Evolutionary conservation across 2,329 filamentous ascomycete species (phyloP).

Genomic region (Monilinia polystroma): DNA sequence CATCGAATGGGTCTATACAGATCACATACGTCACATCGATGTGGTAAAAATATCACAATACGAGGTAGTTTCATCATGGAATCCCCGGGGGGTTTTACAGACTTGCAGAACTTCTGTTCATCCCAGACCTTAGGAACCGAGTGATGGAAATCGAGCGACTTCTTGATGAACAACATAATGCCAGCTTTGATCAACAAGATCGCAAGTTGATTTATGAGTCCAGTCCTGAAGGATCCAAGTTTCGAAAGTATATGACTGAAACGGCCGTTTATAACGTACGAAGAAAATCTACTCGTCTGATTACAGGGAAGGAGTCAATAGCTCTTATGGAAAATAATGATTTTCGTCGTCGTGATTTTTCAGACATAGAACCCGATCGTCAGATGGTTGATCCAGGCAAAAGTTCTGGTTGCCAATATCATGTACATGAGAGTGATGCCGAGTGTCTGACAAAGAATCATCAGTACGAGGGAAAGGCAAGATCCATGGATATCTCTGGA

Average conservation of each 20-base stretch:
- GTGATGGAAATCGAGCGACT: not conserved
- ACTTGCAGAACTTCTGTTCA: not conserved
- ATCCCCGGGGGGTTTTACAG: not conserved
- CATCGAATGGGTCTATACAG: not conserved
- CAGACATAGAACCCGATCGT: fast-evolving
- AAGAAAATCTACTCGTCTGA: no score
- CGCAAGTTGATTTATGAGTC: not conserved
- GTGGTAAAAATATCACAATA: not conserved
- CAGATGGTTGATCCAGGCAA: not conserved
- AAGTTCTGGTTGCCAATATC: not conserved
- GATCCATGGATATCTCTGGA: not conserved
- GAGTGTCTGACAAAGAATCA: not conserved
- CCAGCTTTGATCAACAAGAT: no score
- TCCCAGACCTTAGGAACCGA: not conserved
- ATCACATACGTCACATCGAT: not conserved
- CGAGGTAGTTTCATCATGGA: not conserved
- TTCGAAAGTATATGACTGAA: not conserved
- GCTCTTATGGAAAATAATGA: not conserved
- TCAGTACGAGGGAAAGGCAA: not conserved
- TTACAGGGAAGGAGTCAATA: not conserved
- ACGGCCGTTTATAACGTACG: not conserved
- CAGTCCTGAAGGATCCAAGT: not conserved
- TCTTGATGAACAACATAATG: no score
- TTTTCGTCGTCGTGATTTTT: not conserved
- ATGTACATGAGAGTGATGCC: not conserved